Evolutionary conservation across 192 early-diverging fungal genomes (phyloP).

Genomic region (Coemansia sp.): DNA sequence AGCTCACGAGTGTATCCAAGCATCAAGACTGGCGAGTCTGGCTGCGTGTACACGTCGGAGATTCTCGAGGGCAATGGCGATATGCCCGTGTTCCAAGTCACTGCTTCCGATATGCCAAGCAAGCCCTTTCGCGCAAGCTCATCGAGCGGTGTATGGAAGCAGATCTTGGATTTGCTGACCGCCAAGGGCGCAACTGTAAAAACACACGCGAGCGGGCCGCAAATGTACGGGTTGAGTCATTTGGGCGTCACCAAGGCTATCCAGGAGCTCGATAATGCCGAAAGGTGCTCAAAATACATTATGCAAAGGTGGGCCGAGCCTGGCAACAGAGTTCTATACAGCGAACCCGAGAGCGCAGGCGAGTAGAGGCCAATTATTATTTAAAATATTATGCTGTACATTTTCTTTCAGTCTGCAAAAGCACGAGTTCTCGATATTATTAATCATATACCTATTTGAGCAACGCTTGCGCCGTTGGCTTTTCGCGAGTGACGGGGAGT

Average conservation of each 20-base stretch:
- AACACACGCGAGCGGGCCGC: constrained; percentile 70
- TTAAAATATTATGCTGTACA: not conserved
- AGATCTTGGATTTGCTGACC: constrained; percentile 60
- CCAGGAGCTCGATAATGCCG: constrained; percentile 57
- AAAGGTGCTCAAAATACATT: constrained; percentile 43
- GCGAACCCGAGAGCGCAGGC: constrained; percentile 1
- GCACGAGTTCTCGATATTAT: not conserved
- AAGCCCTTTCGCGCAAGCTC: constrained; percentile 60
- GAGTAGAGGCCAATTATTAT: not conserved
- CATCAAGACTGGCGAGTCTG: constrained; percentile 53
- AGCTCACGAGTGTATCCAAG: constrained; percentile 64
- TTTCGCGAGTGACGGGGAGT: constrained; percentile 20
- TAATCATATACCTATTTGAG: not conserved
- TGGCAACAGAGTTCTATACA: constrained; percentile 1
- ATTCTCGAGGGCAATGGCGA: constrained; percentile 66
- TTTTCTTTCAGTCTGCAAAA: not conserved
- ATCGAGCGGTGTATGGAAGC: constrained; percentile 71
- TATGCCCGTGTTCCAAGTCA: constrained; percentile 63
- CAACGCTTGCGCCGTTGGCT: not conserved
- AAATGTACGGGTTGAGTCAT: constrained; percentile 68
- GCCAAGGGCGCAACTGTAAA: constrained; percentile 64
- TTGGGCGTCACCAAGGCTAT: constrained; percentile 71
- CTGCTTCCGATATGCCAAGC: constrained; percentile 64
- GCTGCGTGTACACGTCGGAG: constrained; percentile 63
- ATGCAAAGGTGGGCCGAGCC: constrained; percentile 43